phyloP scores from a whole-genome alignment of 2,329 filamentous ascomycete genomes.

The Dissoconium aciculare region DNA sequence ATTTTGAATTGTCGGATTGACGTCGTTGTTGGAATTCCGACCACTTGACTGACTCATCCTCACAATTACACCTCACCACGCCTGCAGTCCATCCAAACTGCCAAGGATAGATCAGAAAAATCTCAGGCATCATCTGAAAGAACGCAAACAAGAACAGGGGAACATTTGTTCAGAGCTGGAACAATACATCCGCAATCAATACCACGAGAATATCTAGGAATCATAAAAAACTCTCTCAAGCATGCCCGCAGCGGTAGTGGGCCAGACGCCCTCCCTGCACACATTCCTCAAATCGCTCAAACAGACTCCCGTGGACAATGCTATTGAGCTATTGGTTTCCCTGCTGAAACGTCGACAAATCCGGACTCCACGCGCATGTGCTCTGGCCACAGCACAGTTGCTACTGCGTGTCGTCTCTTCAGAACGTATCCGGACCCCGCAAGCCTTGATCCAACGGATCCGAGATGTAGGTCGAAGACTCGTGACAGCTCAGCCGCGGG shows the following conservation, averaged over 20 bases:
- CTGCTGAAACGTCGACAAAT: conserved; percentile 87
- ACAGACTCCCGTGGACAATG: conserved; percentile 54
- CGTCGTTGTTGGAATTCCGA: too few relatives aligned
- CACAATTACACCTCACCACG: too few relatives aligned
- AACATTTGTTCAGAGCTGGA: too few relatives aligned
- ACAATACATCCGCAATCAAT: too few relatives aligned
- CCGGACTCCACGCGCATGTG: conserved; percentile 71
- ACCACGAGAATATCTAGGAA: neutral
- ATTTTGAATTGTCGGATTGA: too few relatives aligned
- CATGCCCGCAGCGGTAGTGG: conserved; percentile 45
- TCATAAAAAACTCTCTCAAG: conserved; percentile 3
- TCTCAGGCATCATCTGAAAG: too few relatives aligned
- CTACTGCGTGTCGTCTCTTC: conserved; percentile 74
- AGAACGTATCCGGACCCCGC: conserved; percentile 62
- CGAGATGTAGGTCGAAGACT: conserved; percentile 64
- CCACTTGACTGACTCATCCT: too few relatives aligned
- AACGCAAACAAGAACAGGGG: too few relatives aligned
- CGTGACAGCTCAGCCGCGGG: conserved; percentile 69
- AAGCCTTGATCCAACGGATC: conserved; percentile 65
- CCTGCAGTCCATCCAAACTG: too few relatives aligned
- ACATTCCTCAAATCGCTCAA: conserved; percentile 70
- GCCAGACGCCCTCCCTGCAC: conserved; percentile 56
- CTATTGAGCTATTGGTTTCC: conserved; percentile 68
- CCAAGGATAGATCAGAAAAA: too few relatives aligned
- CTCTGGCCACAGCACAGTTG: conserved; percentile 78